These are phyloP conservation scores for Harringtonia lauricola DNA, from an alignment of 2,329 filamentous ascomycete genomes.

Conservation along the genomic window DNA sequence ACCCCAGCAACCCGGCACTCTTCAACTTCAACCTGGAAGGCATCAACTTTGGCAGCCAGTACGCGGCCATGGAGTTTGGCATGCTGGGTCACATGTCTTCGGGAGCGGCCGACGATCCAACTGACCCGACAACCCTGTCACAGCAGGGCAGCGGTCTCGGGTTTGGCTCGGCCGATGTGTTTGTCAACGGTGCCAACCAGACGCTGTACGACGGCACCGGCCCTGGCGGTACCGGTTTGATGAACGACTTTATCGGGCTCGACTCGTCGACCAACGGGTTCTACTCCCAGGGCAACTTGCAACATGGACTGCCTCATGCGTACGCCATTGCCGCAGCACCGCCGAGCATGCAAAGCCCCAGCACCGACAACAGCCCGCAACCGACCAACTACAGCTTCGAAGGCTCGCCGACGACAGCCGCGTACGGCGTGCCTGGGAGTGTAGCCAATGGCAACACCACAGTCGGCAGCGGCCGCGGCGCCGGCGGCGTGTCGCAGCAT, in stretches of 20 bases:
- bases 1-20: conserved; percentile 80
- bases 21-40: conserved; percentile 96
- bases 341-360: conserved; percentile 51
- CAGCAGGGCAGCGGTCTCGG: conserved; percentile 22
- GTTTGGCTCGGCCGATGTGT: conserved; percentile 34
- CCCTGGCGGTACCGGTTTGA: conserved; percentile 21
- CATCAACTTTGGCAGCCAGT: conserved; percentile 91
- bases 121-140: conserved; percentile 46
- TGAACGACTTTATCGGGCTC: conserved; percentile 41
- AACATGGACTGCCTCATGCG: conserved; percentile 52
- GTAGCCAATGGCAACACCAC: conserved; percentile 4
- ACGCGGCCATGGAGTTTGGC: conserved; percentile 88
- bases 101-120: conserved; percentile 70
- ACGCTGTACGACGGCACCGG: conserved; percentile 32
- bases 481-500: conserved; percentile 10
- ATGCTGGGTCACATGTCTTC: conserved; percentile 95
- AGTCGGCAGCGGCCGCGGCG: not conserved
- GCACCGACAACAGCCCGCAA: conserved; percentile 53
- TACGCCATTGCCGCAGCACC: conserved; percentile 54
- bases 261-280: conserved; percentile 35
- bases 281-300: conserved; percentile 46
- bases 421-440: conserved; percentile 13
- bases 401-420: conserved; percentile 36
- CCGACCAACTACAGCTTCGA: conserved; percentile 42
- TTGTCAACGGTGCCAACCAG: conserved; percentile 37